Evolutionary conservation across 2,329 filamentous ascomycete genomes (phyloP).

Genomic region (Hansfordia pulvinata): DNA sequence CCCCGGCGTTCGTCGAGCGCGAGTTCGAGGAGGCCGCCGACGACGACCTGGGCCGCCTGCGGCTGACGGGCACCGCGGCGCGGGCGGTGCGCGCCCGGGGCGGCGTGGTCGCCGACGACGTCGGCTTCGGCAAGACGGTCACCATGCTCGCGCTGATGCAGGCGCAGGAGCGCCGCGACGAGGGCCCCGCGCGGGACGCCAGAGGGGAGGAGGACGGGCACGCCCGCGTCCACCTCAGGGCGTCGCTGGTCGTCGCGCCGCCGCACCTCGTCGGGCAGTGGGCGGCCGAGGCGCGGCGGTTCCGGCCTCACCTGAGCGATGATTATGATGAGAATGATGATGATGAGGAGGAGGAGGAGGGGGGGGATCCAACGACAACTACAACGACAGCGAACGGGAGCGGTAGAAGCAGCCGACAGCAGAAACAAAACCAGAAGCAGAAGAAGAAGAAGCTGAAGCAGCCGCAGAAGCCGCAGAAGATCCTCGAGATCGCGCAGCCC

Average conservation of each 20-base stretch:
- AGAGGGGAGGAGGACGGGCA: conserved; percentile 2
- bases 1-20: conserved; percentile 16
- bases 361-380: too few relatives aligned
- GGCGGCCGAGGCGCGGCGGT: conserved; percentile 17
- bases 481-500: too few relatives aligned
- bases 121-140: conserved; percentile 31
- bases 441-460: too few relatives aligned
- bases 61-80: conserved; percentile 18
- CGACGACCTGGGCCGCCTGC: conserved; percentile 16
- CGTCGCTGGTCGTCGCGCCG: conserved; percentile 25
- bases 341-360: conserved; percentile 2
- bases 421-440: too few relatives aligned
- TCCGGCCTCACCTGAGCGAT: too few relatives aligned
- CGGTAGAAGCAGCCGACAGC: too few relatives aligned
- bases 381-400: too few relatives aligned
- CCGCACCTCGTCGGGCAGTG: conserved; percentile 25
- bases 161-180: conserved; percentile 10
- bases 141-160: conserved; percentile 23
- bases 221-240: conserved; percentile 16
- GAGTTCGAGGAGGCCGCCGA: conserved; percentile 24
- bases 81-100: conserved; percentile 15
- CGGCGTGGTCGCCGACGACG: conserved; percentile 27
- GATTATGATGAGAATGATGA: conserved; percentile 5
- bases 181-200: conserved; percentile 8
- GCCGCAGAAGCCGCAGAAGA: too few relatives aligned